Percentiles rank a stretch among this genome's conserved stretches.
These are phyloP conservation scores for Pisolithus microcarpus DNA, from an alignment of 768 basidiomycete species.

Conservation along the genomic window DNA sequence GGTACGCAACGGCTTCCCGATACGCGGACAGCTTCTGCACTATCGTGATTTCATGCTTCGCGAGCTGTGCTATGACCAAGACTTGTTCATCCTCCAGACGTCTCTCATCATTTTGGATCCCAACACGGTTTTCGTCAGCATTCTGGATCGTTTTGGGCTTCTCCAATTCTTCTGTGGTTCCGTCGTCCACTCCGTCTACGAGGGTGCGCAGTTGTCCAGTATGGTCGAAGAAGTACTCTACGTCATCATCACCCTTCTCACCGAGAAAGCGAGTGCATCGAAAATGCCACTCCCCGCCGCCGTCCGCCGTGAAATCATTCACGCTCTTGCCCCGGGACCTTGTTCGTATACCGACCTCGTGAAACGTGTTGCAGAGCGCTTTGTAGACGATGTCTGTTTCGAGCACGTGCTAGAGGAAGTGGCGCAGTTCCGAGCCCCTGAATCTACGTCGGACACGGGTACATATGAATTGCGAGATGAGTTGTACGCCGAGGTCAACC, in stretches of 20 bases:
- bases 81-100: constrained; percentile 83
- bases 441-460: constrained; percentile 69
- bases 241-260: constrained; percentile 78
- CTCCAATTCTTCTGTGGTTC: constrained; percentile 70
- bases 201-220: constrained; percentile 60
- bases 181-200: constrained; percentile 50
- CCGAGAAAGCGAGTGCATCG: constrained; percentile 70
- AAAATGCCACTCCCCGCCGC: constrained; percentile 56
- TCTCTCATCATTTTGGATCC: constrained; percentile 76
- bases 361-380: constrained; percentile 84
- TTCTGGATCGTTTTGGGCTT: constrained; percentile 87
- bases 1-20: constrained; percentile 96
- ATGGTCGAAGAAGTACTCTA: constrained; percentile 93
- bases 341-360: constrained; percentile 87
- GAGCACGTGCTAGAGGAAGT: constrained; percentile 73
- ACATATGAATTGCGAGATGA: constrained; percentile 85
- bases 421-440: constrained; percentile 76
- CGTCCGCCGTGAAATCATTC: constrained; percentile 80
- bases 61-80: constrained; percentile 95
- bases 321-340: constrained; percentile 82
- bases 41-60: constrained; percentile 95
- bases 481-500: constrained; percentile 80
- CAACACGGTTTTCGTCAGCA: constrained; percentile 69
- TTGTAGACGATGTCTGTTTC: constrained; percentile 78
- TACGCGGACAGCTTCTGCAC: constrained; percentile 89